Conservation (phyloP, 805 yeast genomes). For the Metschnikowia chrysomelidarum region DNA sequence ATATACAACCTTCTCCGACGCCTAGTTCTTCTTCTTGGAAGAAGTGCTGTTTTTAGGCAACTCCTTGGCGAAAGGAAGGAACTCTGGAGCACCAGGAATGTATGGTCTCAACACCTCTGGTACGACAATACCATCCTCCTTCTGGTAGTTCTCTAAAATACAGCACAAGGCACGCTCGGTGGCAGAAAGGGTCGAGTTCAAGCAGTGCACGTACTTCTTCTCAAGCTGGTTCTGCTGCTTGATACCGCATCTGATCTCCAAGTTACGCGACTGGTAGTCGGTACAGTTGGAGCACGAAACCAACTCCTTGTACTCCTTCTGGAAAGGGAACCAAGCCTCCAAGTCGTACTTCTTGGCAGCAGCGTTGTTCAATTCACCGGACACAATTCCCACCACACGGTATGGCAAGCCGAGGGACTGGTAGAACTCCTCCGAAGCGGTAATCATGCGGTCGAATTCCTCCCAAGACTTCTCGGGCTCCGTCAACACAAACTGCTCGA, state of each 20-base stretch:
- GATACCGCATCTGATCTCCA: slow-evolving; percentile 98
- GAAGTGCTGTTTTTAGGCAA: slow-evolving; percentile 94
- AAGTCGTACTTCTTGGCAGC: slow-evolving; percentile 98
- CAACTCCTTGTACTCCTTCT: slow-evolving; percentile 95
- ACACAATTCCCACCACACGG: slow-evolving; percentile 96
- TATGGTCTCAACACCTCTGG: slow-evolving; percentile 95
- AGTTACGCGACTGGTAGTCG: slow-evolving; percentile 97
- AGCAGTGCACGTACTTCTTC: slow-evolving; percentile 97
- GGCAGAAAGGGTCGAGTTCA: slow-evolving; percentile 95
- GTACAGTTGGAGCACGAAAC: slow-evolving; percentile 99
- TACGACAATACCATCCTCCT: slow-evolving; percentile 87
- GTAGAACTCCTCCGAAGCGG: slow-evolving; percentile 87
- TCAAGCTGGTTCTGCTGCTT: slow-evolving; percentile 92
- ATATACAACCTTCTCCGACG: too few species aligned
- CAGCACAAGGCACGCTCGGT: slow-evolving; percentile 98
- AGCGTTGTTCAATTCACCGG: slow-evolving; percentile 97
- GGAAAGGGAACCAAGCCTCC: slow-evolving; percentile 99
- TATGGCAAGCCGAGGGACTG: slow-evolving; percentile 89
- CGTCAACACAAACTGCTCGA: slow-evolving; percentile 92
- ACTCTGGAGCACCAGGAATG: slow-evolving; percentile 98
- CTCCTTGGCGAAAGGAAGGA: slow-evolving; percentile 85
- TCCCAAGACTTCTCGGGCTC: slow-evolving; percentile 99
- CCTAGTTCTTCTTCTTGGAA: slow-evolving; percentile 47
- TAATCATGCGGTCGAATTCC: slow-evolving; percentile 96
- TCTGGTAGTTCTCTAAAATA: slow-evolving; percentile 95